Evolutionary conservation across 345 rosid species (phyloP), one percentile per base, ranked within the genome.

Genomic region (Eutrema japonicum): DNA sequence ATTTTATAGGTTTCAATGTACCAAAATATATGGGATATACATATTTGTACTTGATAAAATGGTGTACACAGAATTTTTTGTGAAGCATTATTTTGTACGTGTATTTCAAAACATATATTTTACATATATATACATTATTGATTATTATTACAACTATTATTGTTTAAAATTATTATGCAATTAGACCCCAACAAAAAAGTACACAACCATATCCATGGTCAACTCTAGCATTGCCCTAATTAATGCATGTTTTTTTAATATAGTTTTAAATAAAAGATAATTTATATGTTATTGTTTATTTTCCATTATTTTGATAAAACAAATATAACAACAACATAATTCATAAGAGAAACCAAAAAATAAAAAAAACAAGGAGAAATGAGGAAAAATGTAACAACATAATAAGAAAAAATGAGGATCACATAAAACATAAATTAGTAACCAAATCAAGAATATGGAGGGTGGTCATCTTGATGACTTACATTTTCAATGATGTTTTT

Each of bases 401-500:
- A 41, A 22, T 38, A 32, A 14, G 16, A 48, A 64, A 33, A 46
- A 47, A 47, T 33, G 54, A 60, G 35, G 32, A 50, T 40, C 52
- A 40, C 36, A 50, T 14, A 14, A 47, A 58, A 65, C 27, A n/a
- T 11, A 27, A 40, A 56, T 22, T 10, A 40, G 13, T 50, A 35
- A 74, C 22, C 78, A 58, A 46, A 14, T 13, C 73, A 5, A 4
- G 72, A 16, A 5, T 38, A 45, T 30, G 59, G 45, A 49, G 60
- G 72, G 32, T 18, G 59, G 22, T 52, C 60, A 66, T 38, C 52
- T 56, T 47, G 67, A 6, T 16, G 59, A 47, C 48, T 59, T 9
- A 57, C 73, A 74, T 67, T 59, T 22, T 45, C 78, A 32, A 55
- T 26, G 12, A 30, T 10, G 50, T 49, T 27, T 41, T 74, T 61